Evolutionary conservation across 805 yeast species (phyloP).

Genomic region (Grigorovia yakushimaensis): DNA sequence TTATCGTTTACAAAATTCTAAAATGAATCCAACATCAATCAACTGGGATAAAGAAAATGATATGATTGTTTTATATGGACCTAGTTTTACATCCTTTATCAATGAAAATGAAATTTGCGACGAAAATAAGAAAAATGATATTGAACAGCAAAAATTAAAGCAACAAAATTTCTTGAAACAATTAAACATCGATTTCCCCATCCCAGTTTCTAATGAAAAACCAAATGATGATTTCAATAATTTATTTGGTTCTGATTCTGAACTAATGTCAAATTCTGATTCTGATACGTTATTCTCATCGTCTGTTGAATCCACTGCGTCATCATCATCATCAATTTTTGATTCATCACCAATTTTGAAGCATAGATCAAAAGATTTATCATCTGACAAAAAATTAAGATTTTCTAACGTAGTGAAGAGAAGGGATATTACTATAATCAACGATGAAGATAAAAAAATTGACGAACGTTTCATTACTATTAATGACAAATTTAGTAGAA

Average conservation of each 20-base stretch:
- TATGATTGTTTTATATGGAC: conserved; percentile 94
- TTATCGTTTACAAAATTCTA: conserved; percentile 40
- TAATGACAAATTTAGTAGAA: conserved; percentile 11
- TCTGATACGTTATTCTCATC: no score
- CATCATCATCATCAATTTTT: conserved; percentile 21
- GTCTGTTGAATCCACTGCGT: no score
- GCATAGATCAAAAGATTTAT: background rate
- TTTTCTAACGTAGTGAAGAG: conserved; percentile 19
- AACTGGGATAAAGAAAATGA: conserved; percentile 95
- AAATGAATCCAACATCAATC: conserved; percentile 73
- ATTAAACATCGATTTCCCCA: background rate
- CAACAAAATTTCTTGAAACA: background rate
- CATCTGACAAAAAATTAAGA: conserved; percentile 9
- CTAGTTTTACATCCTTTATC: conserved; percentile 27
- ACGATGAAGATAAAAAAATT: conserved; percentile 5
- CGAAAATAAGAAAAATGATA: background rate
- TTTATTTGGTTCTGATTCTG: background rate
- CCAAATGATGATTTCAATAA: background rate
- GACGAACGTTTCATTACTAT: conserved; percentile 15
- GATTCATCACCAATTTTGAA: conserved; percentile 7
- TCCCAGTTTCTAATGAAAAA: background rate
- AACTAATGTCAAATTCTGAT: background rate
- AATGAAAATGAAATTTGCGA: conserved; percentile 2
- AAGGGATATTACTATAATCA: conserved; percentile 13
- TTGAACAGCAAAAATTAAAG: background rate